Evolutionary conservation across 768 basidiomycete species (phyloP), one percentile per base, ranked within the genome.

Genomic region (Auricularia sp.): DNA sequence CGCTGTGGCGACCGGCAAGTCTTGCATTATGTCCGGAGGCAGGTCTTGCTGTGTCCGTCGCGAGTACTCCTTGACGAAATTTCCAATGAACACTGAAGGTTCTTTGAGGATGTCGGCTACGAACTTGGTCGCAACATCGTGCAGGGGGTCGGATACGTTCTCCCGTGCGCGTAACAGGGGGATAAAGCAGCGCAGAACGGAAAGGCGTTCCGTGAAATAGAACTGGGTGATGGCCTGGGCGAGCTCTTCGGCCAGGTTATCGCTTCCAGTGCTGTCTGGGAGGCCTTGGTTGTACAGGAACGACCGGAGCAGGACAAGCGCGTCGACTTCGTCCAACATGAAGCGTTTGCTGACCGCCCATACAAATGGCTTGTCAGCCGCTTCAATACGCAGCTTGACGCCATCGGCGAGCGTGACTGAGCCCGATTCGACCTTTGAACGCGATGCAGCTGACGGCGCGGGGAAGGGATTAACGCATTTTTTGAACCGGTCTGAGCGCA

Each of bases 231-330:
- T 85, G 34, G 84, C 83, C 64, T 85, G 83, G 35, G 92, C 74
- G 16, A 90, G 77, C 67, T 87, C 85, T 37, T 83, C 81, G 10
- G 80, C 77, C 69, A 87, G 74, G 6, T 75, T 77, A 35, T 77
- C 74, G 42, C 80, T 73, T 54, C 78, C 80, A 0, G 82, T 76
- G 24, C 73, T 75, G 11, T 82, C 72, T 10, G 86, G 85, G 7
- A 90, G 77, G 3, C 89, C 89, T 72, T 87, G 83, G 72, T 92
- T 89, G 75, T 88, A 88, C 8, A 90, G 77, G 70, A 90, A 94
- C 0, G 89, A 87, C 13, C 88, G 85, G 24, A 92, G 77, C 4
- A 95, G 80, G 3, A 88, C 76, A 54, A 89, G 79, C 0, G 92
- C 86, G n/a, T 88, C 85, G 1, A 93, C 78, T 70, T 95, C 85